Evolutionary conservation across 2,329 filamentous ascomycete genomes (phyloP), one percentile per base, ranked within the genome.

Genomic region (Diaporthe sp.): DNA sequence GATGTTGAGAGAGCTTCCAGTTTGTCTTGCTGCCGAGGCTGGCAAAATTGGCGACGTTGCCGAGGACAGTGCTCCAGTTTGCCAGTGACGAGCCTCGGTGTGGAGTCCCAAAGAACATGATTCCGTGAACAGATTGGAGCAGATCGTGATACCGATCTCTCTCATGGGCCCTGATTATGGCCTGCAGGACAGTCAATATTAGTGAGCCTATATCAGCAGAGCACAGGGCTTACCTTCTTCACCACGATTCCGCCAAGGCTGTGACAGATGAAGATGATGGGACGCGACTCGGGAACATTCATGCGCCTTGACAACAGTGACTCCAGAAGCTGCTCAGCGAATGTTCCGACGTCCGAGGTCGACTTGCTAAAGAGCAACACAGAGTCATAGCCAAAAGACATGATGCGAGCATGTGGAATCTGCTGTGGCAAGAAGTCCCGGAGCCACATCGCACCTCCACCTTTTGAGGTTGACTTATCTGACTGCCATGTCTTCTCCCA

Each of bases 211-310:
- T 55, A 10, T 39, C 68, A 28, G 63, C 22, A 15, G 58, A 44
- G 7, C 39, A 39, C 28, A 51, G 75, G 79, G 42, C 55, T 25
- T 44, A 73, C 81, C 77, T 81, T 76, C 72, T 82, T 82, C 34
- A 81, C 78, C n/a, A 82, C 77, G 47, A 82, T 79, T 3, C 81
- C 81, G 17, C 81, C 81, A 44, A 82, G 78, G 44, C 78, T 80
- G 67, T 82, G 80, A n/a, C 77, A 77, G 60, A 80, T 79, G 51
- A 82, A 82, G 22, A 82, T 76, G 12, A 81, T 78, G 37, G 80
- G 79, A 37, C 80, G 65, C 10, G 63, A 39, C 31, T 68, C 72
- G 31, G 60, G 13, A 2, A 55, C 39, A 53, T 76, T 74, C 68
- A 73, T 53, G 71, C 80, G 73, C 57, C 74, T 72, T 12, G 78